These are phyloP conservation scores for Eutrema japonicum DNA, from an alignment of 345 rosid genomes.

Conservation along the genomic window DNA sequence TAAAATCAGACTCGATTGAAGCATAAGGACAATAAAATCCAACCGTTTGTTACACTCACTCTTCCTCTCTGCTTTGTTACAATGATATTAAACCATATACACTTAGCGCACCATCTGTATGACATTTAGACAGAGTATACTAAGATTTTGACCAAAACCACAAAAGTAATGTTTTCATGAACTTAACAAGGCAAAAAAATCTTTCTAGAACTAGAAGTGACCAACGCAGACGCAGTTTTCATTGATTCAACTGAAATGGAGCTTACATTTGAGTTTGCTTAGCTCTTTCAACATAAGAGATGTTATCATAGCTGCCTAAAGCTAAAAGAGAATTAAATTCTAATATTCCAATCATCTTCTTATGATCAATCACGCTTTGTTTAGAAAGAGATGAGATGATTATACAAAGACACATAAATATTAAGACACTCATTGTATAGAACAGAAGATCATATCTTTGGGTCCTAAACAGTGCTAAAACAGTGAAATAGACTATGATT, in stretches of 20 bases:
- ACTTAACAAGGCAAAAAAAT: neutral
- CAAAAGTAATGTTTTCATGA: neutral
- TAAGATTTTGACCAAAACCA: neutral
- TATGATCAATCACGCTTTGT: slow-evolving; percentile 15
- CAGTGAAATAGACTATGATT: neutral
- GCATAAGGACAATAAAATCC: neutral
- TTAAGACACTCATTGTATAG: neutral
- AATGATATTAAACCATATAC: slow-evolving; percentile 5
- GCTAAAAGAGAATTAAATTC: slow-evolving; percentile 1
- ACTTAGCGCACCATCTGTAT: neutral
- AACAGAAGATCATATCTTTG: neutral
- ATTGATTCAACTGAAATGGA: slow-evolving; percentile 6
- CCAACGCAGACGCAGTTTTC: neutral
- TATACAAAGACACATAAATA: neutral
- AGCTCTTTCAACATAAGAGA: neutral
- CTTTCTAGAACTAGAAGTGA: neutral
- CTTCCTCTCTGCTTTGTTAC: slow-evolving; percentile 9
- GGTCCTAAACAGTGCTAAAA: neutral
- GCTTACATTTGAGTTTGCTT: slow-evolving; percentile 9
- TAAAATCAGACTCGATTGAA: neutral
- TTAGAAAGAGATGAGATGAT: slow-evolving; percentile 1
- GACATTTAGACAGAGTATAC: neutral
- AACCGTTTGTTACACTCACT: slow-evolving; percentile 5
- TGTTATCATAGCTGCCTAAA: slow-evolving; percentile 17
- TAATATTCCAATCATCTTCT: neutral